A percentile compares a stretch with the other conserved stretches of the same genome.
phyloP scores from a whole-genome alignment of 2,329 filamentous ascomycete genomes.

The Colletotrichum theobromicola region DNA sequence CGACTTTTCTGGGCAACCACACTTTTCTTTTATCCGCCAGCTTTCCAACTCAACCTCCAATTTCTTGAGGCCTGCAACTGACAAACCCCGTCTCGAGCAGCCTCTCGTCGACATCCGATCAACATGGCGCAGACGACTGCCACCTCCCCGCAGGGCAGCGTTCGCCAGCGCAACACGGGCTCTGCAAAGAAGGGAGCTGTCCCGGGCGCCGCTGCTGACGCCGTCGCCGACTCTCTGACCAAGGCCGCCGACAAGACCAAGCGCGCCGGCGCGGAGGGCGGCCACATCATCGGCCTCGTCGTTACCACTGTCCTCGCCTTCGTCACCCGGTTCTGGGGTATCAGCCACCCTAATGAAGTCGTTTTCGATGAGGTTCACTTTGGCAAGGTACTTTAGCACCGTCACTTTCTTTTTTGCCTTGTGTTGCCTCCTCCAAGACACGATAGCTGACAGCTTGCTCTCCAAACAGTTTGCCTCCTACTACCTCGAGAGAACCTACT shows the following conservation, averaged over 20 bases:
- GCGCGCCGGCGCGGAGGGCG: slow-evolving; percentile 67
- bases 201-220: slow-evolving; percentile 42
- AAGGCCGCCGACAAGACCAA: slow-evolving; percentile 44
- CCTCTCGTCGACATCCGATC: slow-evolving; percentile 19
- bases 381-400: slow-evolving; percentile 77
- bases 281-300: slow-evolving; percentile 80
- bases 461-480: slow-evolving; percentile 69
- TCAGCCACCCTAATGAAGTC: slow-evolving; percentile 93
- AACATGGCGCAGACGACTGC: slow-evolving; percentile 46
- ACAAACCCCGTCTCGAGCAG: slow-evolving; percentile 10
- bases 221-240: slow-evolving; percentile 56
- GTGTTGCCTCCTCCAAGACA: background rate
- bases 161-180: slow-evolving; percentile 63
- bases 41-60: background rate
- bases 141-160: slow-evolving; percentile 59
- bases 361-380: slow-evolving; percentile 99
- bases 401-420: background rate
- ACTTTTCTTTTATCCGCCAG: background rate
- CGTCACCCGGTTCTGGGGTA: slow-evolving; percentile 92
- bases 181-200: slow-evolving; percentile 51
- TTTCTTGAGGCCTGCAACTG: slow-evolving; percentile 2
- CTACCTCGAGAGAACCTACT: slow-evolving; percentile 96
- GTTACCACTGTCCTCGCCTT: slow-evolving; percentile 87
- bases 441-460: slow-evolving; percentile 22
- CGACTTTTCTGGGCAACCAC: background rate